Evolutionary conservation across 2,329 filamentous ascomycete species (phyloP), one percentile per base, ranked within the genome.

Genomic region (Tolypocladium capitatum): DNA sequence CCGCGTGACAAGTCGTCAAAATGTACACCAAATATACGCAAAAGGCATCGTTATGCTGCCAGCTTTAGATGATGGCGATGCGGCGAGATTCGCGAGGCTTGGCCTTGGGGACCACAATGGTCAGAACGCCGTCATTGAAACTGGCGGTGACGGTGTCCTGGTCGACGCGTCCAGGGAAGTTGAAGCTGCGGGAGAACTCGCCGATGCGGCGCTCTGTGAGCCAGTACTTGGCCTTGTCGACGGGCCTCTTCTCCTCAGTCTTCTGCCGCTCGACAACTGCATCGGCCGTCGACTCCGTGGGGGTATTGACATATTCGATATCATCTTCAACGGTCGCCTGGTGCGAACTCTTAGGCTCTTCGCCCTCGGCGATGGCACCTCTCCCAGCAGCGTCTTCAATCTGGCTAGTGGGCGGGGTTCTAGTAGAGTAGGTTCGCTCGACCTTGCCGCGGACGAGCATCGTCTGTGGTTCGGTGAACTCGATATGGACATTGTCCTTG

Each of bases 401-500:
- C 44, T 69, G 64, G 44, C 67, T 71, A 28, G 74, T 68, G 6
- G 60, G 60, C 9, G 31, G 74, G 65, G 70, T 72, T 49, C 76
- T 76, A 35, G 78, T 67, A 50, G 77, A 75, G 64, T 78, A 75
- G 54, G 69, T 69, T 55, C 81, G 77, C 66, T 89, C 84, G 48
- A 80, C 74, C 53, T 73, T 78, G 59, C 86, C 86, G 49, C 77
- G 78, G 62, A 92, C 72, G 53, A 79, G 74, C 40, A 91, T 69
- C 16, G 84, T 89, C 68, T 86, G 81, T 38, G 75, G 71, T 61
- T 91, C 85, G 49, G 79, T 81, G 72, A 90, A 91, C 60, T 91
- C 85, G 60, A 91, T 84, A 61, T 75, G 71, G 59, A 92, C 71
- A 58, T 89, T 72, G 56, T 86, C 80, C 68, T 86, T 84, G 52